Percentiles rank a stretch among this genome's conserved stretches.
Evolutionary conservation across 768 basidiomycete genomes (phyloP).

Genomic region (Gloeopeniophorella convolvens): DNA sequence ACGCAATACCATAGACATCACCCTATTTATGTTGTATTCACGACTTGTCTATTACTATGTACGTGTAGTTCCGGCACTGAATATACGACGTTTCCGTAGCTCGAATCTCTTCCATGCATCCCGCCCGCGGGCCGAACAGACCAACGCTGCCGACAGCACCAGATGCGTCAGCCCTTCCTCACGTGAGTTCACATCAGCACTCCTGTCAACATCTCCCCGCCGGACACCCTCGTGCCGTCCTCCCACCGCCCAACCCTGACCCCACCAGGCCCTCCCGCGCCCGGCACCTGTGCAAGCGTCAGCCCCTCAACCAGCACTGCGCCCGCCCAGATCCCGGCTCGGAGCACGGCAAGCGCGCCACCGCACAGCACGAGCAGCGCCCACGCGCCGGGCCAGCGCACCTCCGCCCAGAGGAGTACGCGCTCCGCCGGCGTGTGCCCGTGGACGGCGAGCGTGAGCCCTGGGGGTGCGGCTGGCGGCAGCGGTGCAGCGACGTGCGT

Average conservation of each 20-base stretch:
- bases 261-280: neutral
- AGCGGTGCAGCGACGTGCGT: constrained; percentile 1
- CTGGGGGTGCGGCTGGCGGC: neutral
- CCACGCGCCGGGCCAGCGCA: constrained; percentile 10
- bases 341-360: neutral
- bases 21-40: no score
- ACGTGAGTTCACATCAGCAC: constrained; percentile 18
- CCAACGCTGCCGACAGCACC: no score
- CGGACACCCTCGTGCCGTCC: constrained; percentile 11
- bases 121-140: no score
- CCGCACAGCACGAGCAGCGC: constrained; percentile 5
- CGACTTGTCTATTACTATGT: no score
- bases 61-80: no score
- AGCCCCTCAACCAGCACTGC: neutral
- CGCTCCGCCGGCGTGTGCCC: constrained; percentile 3
- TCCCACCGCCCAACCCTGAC: constrained; percentile 16
- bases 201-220: constrained; percentile 4
- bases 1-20: no score
- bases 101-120: no score
- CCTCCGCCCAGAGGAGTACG: constrained; percentile 12
- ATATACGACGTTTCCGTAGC: no score
- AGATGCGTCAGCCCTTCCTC: no score
- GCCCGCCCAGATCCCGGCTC: neutral
- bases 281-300: neutral
- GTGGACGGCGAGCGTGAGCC: neutral